Base-by-base conservation (phyloP, 768 basidiomycete species). In the Trametes cinnabarina region DNA sequence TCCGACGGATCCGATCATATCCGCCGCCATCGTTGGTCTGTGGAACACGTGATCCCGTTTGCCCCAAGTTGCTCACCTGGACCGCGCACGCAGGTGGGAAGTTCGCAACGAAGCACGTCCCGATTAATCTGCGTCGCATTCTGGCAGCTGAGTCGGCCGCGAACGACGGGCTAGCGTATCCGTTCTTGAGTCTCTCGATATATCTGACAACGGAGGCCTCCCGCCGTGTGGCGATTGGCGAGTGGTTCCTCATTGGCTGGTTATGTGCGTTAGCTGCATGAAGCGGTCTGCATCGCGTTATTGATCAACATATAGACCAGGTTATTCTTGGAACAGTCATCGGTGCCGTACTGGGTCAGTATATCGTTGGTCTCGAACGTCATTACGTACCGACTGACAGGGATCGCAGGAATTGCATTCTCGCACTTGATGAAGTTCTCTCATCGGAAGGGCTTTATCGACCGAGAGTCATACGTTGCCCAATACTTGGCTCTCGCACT, bases 121-220 rank as follows among this genome's bases (percentile, higher is more conserved):
- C 89, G 4, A 61, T 74, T 5, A 87, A 92, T 51, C 78, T 98
- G 22, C 84, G 95, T 26, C 87, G 84, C 22, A 79, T 97, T 41
- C 76, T 97, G 7, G 82, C 90, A 0, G 92, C 92, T 0, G 96
- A 98, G 72, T 91, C 90, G 5, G 97, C 95, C 0, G 87, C 92
- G 7, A 99, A 99, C 71, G 97, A 98, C 64, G 97, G 97, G 2
- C 80, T 98, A 14, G 94, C 95, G 2, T 97, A 95, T 70, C 94
- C 94, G 0, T 98, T 98, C 70, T 77, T 98, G 54, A 82, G 84
- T 25, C 79, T 98, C 51, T 84, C 95, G 3, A 78, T 98, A 10
- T 98, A 96, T 70, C 78, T 98, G 44, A 87, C 86, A 10, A 63
- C 93, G 4, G 92, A 96, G 61, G 67, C 79, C 0, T 81, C 85